phyloP scores from a whole-genome alignment of 805 yeast species.

The Candida anglica region DNA sequence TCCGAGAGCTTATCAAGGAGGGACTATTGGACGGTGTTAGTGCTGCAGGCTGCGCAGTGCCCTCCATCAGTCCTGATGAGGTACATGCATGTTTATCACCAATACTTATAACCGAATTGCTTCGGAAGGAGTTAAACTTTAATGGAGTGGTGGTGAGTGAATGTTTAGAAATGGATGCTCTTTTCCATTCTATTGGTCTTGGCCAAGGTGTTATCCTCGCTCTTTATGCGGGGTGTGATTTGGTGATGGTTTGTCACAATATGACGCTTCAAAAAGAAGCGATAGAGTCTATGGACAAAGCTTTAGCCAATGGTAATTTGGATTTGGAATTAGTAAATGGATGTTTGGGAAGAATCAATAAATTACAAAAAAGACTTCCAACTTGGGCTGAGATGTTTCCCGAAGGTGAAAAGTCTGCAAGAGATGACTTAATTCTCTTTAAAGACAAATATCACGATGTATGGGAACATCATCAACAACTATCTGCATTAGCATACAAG shows the following conservation, averaged over 20 bases:
- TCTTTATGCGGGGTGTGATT: conserved; percentile 61
- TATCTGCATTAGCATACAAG: conserved; percentile 46
- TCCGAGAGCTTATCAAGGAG: conserved; percentile 41
- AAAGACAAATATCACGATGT: conserved; percentile 22
- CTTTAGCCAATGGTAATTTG: conserved; percentile 35
- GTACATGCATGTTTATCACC: conserved; percentile 62
- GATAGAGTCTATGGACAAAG: conserved; percentile 37
- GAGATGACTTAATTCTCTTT: conserved; percentile 19
- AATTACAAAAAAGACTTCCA: conserved; percentile 37
- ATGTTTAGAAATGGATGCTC: conserved; percentile 60
- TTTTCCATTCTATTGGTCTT: conserved; percentile 58
- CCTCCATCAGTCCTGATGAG: conserved; percentile 56
- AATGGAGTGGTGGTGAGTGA: conserved; percentile 57
- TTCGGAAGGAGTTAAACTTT: conserved; percentile 48
- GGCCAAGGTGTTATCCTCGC: conserved; percentile 66
- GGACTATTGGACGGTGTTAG: conserved; percentile 49
- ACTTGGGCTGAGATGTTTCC: conserved; percentile 45
- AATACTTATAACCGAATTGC: conserved; percentile 43
- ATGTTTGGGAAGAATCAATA: conserved; percentile 40
- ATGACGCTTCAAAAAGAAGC: conserved; percentile 53
- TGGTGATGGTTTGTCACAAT: conserved; percentile 60
- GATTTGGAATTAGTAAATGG: conserved; percentile 40
- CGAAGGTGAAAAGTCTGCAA: conserved; percentile 20
- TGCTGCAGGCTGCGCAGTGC: conserved; percentile 65
- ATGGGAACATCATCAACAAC: conserved; percentile 39